These are phyloP conservation scores for Ceratobasidium sp. DNA, from an alignment of 1,284 basidiomycete genomes.

Conservation along the genomic window DNA sequence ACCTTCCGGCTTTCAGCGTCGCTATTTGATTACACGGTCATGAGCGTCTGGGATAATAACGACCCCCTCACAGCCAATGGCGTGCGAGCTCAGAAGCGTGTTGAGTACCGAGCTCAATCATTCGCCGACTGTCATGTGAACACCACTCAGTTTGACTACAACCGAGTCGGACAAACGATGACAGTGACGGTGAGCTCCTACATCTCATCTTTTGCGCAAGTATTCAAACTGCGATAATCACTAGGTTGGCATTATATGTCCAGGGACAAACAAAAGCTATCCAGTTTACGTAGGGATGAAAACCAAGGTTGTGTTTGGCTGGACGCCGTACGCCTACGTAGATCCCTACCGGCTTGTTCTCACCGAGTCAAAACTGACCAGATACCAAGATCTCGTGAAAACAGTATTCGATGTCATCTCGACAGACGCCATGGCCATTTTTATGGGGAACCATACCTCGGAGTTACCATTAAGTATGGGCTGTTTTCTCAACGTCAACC, in stretches of 20 bases:
- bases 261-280: neutral
- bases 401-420: slow-evolving; percentile 7
- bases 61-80: neutral
- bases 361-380: neutral
- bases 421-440: slow-evolving; percentile 5
- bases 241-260: slow-evolving; percentile 14
- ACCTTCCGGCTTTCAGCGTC: neutral
- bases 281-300: slow-evolving; percentile 8
- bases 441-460: neutral
- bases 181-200: neutral
- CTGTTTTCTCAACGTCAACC: neutral
- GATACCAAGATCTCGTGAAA: neutral
- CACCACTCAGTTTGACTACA: slow-evolving; percentile 4
- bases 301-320: slow-evolving; percentile 12
- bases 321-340: slow-evolving; percentile 8
- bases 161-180: neutral
- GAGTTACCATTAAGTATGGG: neutral
- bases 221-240: neutral
- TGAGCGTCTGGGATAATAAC: slow-evolving; percentile 12
- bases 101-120: slow-evolving; percentile 6
- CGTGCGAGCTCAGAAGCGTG: neutral
- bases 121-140: slow-evolving; percentile 13
- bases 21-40: slow-evolving; percentile 32
- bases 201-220: neutral
- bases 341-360: neutral